A percentile compares a stretch with the other conserved stretches of the same genome.
Evolutionary conservation across 257 asterid species (phyloP).

Genomic region (Lithospermum erythrorhizon): DNA sequence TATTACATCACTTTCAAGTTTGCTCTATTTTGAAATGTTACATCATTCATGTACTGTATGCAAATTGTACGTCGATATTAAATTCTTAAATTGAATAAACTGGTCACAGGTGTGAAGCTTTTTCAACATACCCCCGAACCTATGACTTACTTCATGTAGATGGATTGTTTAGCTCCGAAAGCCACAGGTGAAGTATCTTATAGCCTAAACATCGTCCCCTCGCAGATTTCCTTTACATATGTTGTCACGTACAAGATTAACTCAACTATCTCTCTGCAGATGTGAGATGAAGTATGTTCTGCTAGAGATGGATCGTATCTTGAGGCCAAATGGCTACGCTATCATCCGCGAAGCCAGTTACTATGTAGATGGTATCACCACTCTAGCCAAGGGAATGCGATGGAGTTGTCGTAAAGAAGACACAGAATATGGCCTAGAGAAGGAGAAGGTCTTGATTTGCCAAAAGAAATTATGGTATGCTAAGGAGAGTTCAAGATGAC

Average conservation of each 20-base stretch:
- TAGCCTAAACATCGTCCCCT: background rate
- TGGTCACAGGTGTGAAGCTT: constrained; percentile 33
- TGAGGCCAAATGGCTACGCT: constrained; percentile 17
- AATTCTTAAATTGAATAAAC: too few species aligned
- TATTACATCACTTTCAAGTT: background rate
- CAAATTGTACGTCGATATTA: too few species aligned
- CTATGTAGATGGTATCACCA: constrained; percentile 11
- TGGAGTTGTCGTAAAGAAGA: constrained; percentile 21
- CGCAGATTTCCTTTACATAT: background rate
- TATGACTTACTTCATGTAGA: constrained; percentile 23
- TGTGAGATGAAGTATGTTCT: constrained; percentile 25
- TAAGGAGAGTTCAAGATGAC: constrained; percentile 3
- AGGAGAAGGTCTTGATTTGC: constrained; percentile 20
- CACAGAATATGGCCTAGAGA: constrained; percentile 13
- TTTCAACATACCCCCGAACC: constrained; percentile 25
- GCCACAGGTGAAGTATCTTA: constrained; percentile 16
- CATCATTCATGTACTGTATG: background rate
- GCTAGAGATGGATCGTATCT: constrained; percentile 23
- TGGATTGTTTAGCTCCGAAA: constrained; percentile 24
- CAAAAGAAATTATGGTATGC: constrained; percentile 5
- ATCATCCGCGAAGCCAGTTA: constrained; percentile 18
- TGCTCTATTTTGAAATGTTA: too few species aligned
- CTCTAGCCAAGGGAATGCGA: constrained; percentile 17
- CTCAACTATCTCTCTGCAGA: constrained; percentile 7
- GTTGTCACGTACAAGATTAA: background rate